phyloP scores from a whole-genome alignment of 805 yeast genomes.

The Candida tibetensis region DNA sequence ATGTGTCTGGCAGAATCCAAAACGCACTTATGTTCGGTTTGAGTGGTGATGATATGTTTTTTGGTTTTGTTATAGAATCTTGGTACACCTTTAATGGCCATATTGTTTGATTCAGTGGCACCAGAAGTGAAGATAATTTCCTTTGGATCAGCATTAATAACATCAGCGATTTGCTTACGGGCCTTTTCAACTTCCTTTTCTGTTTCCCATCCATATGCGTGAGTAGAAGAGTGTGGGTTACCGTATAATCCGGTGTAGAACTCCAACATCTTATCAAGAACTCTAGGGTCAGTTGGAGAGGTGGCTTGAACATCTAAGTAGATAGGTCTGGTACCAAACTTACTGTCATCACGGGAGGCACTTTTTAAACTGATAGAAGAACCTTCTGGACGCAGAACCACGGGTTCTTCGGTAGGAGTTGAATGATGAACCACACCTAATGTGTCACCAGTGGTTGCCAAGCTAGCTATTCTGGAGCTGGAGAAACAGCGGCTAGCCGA shows the following conservation, averaged over 20 bases:
- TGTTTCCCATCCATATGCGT: slow-evolving; percentile 98
- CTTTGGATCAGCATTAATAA: slow-evolving; percentile 91
- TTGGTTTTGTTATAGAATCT: slow-evolving; percentile 87
- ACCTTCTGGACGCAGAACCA: slow-evolving; percentile 43
- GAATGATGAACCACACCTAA: slow-evolving; percentile 15
- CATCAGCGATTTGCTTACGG: slow-evolving; percentile 73
- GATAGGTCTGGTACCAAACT: slow-evolving; percentile 79
- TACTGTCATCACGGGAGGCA: slow-evolving; percentile 44
- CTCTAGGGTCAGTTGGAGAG: slow-evolving; percentile 97
- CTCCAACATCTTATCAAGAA: slow-evolving; percentile 79
- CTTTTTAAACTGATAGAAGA: slow-evolving; percentile 43
- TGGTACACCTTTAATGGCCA: slow-evolving; percentile 94
- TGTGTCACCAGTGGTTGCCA: slow-evolving; percentile 9
- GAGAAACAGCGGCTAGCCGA: slow-evolving; percentile 2
- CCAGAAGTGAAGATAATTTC: slow-evolving; percentile 97
- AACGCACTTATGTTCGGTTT: slow-evolving; percentile 99
- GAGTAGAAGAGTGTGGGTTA: slow-evolving; percentile 96
- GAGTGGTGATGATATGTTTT: slow-evolving; percentile 91
- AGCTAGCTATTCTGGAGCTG: slow-evolving; percentile 6
- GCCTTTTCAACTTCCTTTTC: slow-evolving; percentile 89
- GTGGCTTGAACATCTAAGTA: slow-evolving; percentile 98
- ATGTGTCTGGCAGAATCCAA: slow-evolving; percentile 91
- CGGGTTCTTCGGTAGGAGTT: slow-evolving; percentile 5
- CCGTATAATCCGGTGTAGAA: slow-evolving; percentile 93
- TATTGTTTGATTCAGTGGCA: slow-evolving; percentile 96